phyloP scores from a whole-genome alignment of 345 rosid species.

The Lepidium didymum region DNA sequence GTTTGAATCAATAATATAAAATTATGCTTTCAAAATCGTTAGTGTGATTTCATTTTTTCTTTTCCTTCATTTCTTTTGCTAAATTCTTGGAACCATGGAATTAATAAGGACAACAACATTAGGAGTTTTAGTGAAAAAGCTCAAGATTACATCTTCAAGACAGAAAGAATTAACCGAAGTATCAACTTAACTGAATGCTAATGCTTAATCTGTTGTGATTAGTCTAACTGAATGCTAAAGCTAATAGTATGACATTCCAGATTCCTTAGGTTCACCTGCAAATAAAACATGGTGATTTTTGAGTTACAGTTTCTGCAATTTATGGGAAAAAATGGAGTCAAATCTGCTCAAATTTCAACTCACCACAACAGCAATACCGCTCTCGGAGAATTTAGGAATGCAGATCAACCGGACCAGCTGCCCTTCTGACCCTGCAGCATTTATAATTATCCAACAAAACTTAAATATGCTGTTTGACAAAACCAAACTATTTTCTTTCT shows the following conservation, averaged over 20 bases:
- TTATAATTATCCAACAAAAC: neutral
- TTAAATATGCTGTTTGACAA: neutral
- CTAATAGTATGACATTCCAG: conserved; percentile 78
- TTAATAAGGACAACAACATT: neutral
- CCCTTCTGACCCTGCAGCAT: conserved; percentile 70
- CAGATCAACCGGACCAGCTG: conserved; percentile 64
- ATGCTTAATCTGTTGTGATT: conserved; percentile 30
- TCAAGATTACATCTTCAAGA: neutral
- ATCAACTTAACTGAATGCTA: conserved; percentile 35
- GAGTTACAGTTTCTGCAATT: neutral
- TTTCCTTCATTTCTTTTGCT: no score
- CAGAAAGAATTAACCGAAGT: neutral
- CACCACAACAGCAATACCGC: conserved; percentile 82
- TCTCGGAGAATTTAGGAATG: conserved; percentile 70
- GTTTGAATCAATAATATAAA: no score
- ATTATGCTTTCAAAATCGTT: no score
- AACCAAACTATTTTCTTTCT: neutral
- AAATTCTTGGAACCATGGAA: no score
- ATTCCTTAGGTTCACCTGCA: conserved; percentile 72
- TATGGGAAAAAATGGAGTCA: neutral
- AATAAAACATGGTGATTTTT: neutral
- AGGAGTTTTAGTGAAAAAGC: neutral
- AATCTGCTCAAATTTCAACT: conserved; percentile 19
- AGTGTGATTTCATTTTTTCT: no score
- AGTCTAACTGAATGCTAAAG: conserved; percentile 46